Evolutionary conservation across 257 asterid species (phyloP), one percentile per base, ranked within the genome.

Genomic region (Handroanthus guayacan): DNA sequence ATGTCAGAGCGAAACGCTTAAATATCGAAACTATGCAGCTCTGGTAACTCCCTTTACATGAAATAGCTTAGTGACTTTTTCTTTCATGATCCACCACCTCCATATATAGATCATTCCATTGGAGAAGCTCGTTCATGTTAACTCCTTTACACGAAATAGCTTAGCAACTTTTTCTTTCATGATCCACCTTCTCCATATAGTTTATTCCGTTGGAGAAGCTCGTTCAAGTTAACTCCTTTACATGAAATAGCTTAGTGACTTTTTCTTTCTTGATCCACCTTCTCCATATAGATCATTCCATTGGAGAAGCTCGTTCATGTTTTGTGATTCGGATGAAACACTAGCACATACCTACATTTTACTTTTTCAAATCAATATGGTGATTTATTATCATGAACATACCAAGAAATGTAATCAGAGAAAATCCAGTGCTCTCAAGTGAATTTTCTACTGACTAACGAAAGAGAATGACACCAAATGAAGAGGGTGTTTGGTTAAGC

Each of bases 221-320:
- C 31, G 31, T 25, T 25, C 31, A 25, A 25, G 31, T 25, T 25
- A 0, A 25, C 31, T 52, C 77, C 52, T 65, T 84, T 89, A 91
- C 90, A 86, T 86, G 82, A 88, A 91, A 87, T 91, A 91, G 87
- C 96, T 91, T 10, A 88, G 90, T 50, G 96, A 85, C 54, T 55
- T 78, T 79, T 85, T 91, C 89, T 87, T 89, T 77, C 97, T 84
- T 61, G 97, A 89, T 39, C 96, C 97, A 0, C 97, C 97, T 79
- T 91, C 97, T 31, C 97, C 97, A 48, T 89, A 91, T 0, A 88
- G 88, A 60, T 89, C 97, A 45, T 91, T 91, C 97, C 97, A 91
- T 69, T 89, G 92, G 45, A 80, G 79, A 36, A 91, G 91, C 89
- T 91, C 92, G 10, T 82, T 89, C 97, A 91, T 91, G 85, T 88